phyloP scores from a whole-genome alignment of 2,329 filamentous ascomycete species.

The Talaromyces albobiverticillius region DNA sequence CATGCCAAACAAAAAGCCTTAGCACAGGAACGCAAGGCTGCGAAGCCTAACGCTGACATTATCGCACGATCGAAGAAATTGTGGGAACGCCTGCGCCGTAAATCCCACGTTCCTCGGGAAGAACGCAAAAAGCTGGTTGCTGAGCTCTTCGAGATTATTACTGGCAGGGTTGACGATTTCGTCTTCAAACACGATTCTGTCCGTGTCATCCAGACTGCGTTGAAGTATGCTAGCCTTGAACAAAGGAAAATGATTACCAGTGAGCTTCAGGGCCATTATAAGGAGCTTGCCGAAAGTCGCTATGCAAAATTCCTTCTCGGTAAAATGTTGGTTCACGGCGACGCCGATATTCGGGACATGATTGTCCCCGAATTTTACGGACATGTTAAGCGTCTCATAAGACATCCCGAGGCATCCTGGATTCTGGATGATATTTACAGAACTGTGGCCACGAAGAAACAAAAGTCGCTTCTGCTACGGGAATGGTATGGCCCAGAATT shows the following conservation, averaged over 20 bases:
- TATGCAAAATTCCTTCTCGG: constrained; percentile 98
- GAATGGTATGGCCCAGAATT: constrained; percentile 98
- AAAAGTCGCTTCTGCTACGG: constrained; percentile 79
- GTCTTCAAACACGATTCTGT: constrained; percentile 98
- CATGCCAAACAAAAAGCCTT: constrained; percentile 91
- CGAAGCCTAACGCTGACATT: constrained; percentile 88
- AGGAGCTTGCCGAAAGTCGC: constrained; percentile 82
- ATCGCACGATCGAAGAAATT: constrained; percentile 90
- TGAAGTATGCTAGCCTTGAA: constrained; percentile 87
- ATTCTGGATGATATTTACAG: constrained; percentile 97
- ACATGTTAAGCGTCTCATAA: constrained; percentile 86
- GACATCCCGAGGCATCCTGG: constrained; percentile 95
- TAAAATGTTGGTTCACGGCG: constrained; percentile 90
- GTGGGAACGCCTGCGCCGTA: constrained; percentile 89
- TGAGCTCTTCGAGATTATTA: constrained; percentile 89
- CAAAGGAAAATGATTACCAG: constrained; percentile 82
- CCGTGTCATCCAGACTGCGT: constrained; percentile 90
- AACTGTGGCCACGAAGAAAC: constrained; percentile 76
- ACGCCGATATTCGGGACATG: constrained; percentile 78
- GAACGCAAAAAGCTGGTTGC: constrained; percentile 83
- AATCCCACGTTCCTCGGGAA: constrained; percentile 87
- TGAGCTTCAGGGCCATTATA: constrained; percentile 82
- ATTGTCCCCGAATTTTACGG: constrained; percentile 96
- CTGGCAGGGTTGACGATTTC: constrained; percentile 87
- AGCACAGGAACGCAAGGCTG: constrained; percentile 81